These are phyloP conservation scores for Kondoa malvinella DNA, from an alignment of 768 basidiomycete genomes.

Conservation along the genomic window DNA sequence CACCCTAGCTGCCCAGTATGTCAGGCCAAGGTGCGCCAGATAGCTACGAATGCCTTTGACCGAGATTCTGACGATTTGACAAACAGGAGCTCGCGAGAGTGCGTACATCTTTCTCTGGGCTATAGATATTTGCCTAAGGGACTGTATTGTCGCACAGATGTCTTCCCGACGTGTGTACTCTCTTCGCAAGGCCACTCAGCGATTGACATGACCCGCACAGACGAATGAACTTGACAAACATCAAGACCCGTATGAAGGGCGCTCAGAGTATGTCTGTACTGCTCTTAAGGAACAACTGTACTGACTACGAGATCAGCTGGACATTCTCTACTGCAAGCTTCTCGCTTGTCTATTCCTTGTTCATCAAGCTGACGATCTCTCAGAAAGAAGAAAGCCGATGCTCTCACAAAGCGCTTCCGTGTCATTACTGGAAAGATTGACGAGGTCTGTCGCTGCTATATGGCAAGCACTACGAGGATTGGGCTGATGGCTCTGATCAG, in stretches of 20 bases:
- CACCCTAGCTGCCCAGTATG: no score
- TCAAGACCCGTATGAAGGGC: constrained; percentile 18
- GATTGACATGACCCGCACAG: no score
- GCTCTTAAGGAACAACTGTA: background rate
- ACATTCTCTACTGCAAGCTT: background rate
- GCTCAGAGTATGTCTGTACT: constrained; percentile 12
- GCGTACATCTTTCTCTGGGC: no score
- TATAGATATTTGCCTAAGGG: no score
- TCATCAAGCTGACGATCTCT: constrained; percentile 90
- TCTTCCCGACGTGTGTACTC: no score
- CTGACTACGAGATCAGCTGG: background rate
- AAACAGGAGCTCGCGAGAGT: no score
- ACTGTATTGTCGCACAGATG: no score
- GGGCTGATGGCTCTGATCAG: constrained; percentile 34
- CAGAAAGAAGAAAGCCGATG: constrained; percentile 94
- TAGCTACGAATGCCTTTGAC: no score
- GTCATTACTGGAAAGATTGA: constrained; percentile 92
- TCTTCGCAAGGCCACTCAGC: no score
- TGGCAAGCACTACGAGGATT: background rate
- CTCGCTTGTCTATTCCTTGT: constrained; percentile 30
- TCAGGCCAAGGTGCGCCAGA: no score
- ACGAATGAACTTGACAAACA: constrained; percentile 7
- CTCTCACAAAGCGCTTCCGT: constrained; percentile 81
- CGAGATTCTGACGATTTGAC: no score
- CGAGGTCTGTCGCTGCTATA: constrained; percentile 46